Evolutionary conservation across 129 eudicot genomes (phyloP).

Genomic region (Pulicaria dysenterica): DNA sequence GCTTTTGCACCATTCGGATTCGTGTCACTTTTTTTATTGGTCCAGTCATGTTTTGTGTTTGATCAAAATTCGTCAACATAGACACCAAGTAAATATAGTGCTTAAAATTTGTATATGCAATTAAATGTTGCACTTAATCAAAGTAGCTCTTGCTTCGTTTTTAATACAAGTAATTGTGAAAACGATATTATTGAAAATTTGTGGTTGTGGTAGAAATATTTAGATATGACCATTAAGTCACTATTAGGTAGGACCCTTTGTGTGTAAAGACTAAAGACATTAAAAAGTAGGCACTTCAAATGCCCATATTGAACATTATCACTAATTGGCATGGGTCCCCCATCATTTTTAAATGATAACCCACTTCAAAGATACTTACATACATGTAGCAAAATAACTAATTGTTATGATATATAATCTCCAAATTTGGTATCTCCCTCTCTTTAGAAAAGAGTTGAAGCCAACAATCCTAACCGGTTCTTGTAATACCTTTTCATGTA

Average conservation of each 20-base stretch:
- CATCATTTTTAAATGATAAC: slow-evolving; percentile 25
- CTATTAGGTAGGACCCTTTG: slow-evolving; percentile 24
- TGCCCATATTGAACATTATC: slow-evolving; percentile 36
- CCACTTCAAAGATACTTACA: slow-evolving; percentile 20
- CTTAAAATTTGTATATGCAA: too few relatives aligned
- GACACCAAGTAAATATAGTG: too few relatives aligned
- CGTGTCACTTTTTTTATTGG: too few relatives aligned
- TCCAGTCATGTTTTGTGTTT: too few relatives aligned
- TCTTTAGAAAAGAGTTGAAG: too few relatives aligned
- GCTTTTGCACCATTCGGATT: too few relatives aligned
- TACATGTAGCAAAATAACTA: slow-evolving; percentile 27
- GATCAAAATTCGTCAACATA: too few relatives aligned
- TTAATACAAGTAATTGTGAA: slow-evolving; percentile 10
- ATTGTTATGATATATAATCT: slow-evolving; percentile 15
- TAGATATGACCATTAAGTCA: slow-evolving; percentile 21
- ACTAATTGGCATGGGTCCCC: slow-evolving; percentile 18
- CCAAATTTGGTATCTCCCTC: neutral
- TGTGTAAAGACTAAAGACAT: slow-evolving; percentile 31
- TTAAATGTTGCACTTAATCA: neutral
- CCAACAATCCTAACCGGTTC: too few relatives aligned
- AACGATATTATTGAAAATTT: slow-evolving; percentile 7
- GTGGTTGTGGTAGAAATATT: slow-evolving; percentile 22
- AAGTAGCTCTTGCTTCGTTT: neutral
- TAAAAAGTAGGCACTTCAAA: slow-evolving; percentile 37
- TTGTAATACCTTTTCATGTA: too few relatives aligned